Conservation (phyloP, 768 basidiomycete genomes). For the Leccinellum rugosiceps region DNA sequence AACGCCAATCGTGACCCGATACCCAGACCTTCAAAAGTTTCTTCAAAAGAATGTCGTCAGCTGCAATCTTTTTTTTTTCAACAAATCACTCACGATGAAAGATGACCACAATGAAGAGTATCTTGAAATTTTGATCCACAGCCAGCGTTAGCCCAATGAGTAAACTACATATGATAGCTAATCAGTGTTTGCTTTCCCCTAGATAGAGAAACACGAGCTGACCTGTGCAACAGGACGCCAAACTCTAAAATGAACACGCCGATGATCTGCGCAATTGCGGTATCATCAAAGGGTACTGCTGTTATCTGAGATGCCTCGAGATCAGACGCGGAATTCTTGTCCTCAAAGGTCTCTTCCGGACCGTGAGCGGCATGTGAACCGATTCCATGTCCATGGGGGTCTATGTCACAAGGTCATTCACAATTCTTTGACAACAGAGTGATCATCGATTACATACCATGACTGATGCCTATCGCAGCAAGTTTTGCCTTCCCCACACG, state of each 20-base stretch:
- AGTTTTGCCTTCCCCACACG: slow-evolving; percentile 80
- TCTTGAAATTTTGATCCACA: slow-evolving; percentile 76
- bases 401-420: slow-evolving; percentile 37
- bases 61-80: neutral
- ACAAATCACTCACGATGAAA: slow-evolving; percentile 77
- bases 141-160: slow-evolving; percentile 90
- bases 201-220: neutral
- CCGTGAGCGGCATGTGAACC: slow-evolving; percentile 68
- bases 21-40: slow-evolving; percentile 93
- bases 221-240: slow-evolving; percentile 86
- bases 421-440: neutral
- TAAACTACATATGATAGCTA: slow-evolving; percentile 41
- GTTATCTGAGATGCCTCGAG: slow-evolving; percentile 20
- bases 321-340: slow-evolving; percentile 23
- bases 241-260: slow-evolving; percentile 93
- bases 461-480: slow-evolving; percentile 55
- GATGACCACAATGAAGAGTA: slow-evolving; percentile 85
- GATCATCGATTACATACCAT: slow-evolving; percentile 42
- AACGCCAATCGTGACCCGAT: slow-evolving; percentile 86
- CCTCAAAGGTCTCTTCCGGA: slow-evolving; percentile 43
- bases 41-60: slow-evolving; percentile 35
- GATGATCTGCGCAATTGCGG: slow-evolving; percentile 65
- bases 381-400: slow-evolving; percentile 62
- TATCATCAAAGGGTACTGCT: slow-evolving; percentile 34
- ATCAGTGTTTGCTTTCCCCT: neutral